Evolutionary conservation across 2,329 filamentous ascomycete genomes (phyloP).

Genomic region (Sclerotiophoma versabilis): DNA sequence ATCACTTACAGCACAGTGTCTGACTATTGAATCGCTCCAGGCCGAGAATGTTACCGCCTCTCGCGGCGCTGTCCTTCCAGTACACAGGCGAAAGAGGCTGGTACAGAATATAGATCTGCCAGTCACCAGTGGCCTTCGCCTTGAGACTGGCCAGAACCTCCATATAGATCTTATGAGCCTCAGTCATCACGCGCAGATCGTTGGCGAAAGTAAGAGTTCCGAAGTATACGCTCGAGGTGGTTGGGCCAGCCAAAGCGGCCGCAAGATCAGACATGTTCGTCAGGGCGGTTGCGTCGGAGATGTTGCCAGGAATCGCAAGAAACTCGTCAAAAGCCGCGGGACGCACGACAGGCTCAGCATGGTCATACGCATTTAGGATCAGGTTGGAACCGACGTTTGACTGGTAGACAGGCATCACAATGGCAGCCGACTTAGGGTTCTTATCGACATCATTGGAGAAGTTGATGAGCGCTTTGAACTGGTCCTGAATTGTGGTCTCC

Average conservation of each 20-base stretch:
- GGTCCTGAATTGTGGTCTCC: constrained; percentile 21
- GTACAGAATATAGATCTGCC: constrained; percentile 43
- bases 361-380: constrained; percentile 33
- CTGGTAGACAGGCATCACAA: constrained; percentile 30
- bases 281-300: constrained; percentile 31
- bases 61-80: constrained; percentile 41
- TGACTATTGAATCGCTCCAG: constrained; percentile 34
- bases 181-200: constrained; percentile 45
- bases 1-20: constrained; percentile 26
- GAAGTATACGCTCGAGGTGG: constrained; percentile 29
- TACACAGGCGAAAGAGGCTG: constrained; percentile 52
- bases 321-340: constrained; percentile 33
- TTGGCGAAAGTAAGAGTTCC: constrained; percentile 43
- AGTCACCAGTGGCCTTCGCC: constrained; percentile 38
- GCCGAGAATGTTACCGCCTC: constrained; percentile 53
- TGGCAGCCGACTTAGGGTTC: constrained; percentile 25
- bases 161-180: constrained; percentile 51
- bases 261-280: constrained; percentile 36
- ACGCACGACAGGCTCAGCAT: constrained; percentile 25
- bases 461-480: constrained; percentile 33
- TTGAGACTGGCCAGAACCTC: constrained; percentile 47
- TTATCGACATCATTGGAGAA: constrained; percentile 29
- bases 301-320: constrained; percentile 32
- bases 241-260: constrained; percentile 24
- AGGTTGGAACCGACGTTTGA: constrained; percentile 20